Evolutionary conservation across 371 early-diverging fungal genomes (phyloP).

Genomic region (Haplosporangium sp.): DNA sequence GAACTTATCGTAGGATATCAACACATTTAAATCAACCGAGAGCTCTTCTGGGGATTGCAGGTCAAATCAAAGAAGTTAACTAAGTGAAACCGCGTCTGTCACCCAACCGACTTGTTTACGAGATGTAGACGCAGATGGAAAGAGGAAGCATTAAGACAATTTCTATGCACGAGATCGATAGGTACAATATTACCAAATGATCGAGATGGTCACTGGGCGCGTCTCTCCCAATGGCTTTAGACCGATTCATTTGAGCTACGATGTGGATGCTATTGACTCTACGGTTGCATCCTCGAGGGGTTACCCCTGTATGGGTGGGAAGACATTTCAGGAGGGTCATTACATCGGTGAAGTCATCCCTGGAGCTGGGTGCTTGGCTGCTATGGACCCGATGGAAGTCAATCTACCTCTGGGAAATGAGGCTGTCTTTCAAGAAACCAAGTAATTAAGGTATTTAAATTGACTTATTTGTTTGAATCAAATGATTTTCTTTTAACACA

Average conservation of each 20-base stretch:
- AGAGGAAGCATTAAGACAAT: conserved; percentile 89
- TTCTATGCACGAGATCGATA: conserved; percentile 96
- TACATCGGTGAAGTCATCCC: conserved; percentile 89
- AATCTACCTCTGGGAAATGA: conserved; percentile 88
- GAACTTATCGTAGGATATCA: conserved; percentile 78
- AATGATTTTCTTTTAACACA: too few species aligned
- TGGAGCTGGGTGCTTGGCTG: conserved; percentile 89
- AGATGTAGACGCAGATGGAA: conserved; percentile 90
- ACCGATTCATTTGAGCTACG: conserved; percentile 94
- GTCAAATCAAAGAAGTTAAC: conserved; percentile 71
- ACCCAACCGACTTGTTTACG: conserved; percentile 88
- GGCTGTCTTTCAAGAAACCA: conserved; percentile 81
- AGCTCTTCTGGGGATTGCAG: conserved; percentile 85
- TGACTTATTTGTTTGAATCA: too few species aligned
- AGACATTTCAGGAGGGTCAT: conserved; percentile 90
- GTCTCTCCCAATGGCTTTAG: conserved; percentile 82
- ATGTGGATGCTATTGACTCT: conserved; percentile 96
- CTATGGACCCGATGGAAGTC: conserved; percentile 92
- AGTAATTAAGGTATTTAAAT: conserved; percentile 6
- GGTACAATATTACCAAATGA: conserved; percentile 90
- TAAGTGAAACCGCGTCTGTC: conserved; percentile 87
- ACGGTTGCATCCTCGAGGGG: conserved; percentile 92
- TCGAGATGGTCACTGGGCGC: conserved; percentile 92
- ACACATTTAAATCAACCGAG: conserved; percentile 85
- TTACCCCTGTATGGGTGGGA: conserved; percentile 95